Base-by-base conservation (phyloP, 192 early-diverging fungal species). In the Chytriomyces confervae region DNA sequence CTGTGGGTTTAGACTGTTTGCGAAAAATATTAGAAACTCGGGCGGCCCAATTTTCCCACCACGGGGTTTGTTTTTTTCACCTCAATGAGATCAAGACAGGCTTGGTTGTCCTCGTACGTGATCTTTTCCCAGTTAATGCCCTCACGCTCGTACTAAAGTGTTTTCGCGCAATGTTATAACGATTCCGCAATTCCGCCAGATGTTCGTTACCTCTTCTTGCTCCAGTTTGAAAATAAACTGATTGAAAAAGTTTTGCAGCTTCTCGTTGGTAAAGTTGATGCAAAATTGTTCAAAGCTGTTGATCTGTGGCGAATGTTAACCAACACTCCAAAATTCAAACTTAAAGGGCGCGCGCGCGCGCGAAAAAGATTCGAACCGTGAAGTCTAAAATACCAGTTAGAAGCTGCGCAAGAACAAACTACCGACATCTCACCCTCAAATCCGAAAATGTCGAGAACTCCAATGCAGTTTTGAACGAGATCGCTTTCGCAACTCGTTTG, bases 211-310 rank as follows among this genome's bases (percentile, higher is more conserved):
- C 79, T 89, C 87, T 66, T 86, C 82, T 73, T 89, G 87, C 76
- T 89, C 87, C 0, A 89, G 65, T 65, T 89, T 89, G 79, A 89
- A 89, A 50, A 89, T 89, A 64, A 86, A 87, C 72, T 89, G 85
- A 51, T 89, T 89, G 79, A 88, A 86, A 65, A 86, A 86, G 64
- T 86, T 84, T 29, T 86, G 85, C 20, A 88, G 81, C 66, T 86
- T 88, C 67, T 86, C 85, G 62, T 86, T 86, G 8, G 85, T 86
- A 62, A 81, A 86, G 50, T 86, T 86, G 49, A 86, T 86, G 77
- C 85, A 86, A 66, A 86, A 82, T 86, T 89, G 87, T 61, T 89
- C 87, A 76, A 89, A 89, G 82, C 86, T 89, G 68, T 89, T 89
- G 46, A 82, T 88, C 36, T 36, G 36, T 36, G 36, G 36, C 36